A percentile compares a stretch with the other conserved stretches of the same genome.
These are phyloP conservation scores for Barnettozyma sp. DNA, from an alignment of 805 yeast species.

Conservation along the genomic window DNA sequence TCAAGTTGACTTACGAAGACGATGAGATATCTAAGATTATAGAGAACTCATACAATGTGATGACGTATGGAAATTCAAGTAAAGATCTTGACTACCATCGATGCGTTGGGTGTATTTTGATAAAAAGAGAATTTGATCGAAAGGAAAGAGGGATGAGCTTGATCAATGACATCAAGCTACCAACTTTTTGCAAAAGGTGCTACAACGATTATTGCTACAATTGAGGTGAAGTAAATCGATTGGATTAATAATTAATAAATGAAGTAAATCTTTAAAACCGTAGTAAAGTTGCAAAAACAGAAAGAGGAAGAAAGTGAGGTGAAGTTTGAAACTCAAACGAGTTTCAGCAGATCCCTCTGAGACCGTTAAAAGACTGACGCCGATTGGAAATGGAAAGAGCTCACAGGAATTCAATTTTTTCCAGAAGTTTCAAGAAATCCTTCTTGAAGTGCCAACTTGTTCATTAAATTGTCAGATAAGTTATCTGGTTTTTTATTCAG, in stretches of 20 bases:
- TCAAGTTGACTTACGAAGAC: conserved; percentile 43
- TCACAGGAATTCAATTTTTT: too few species aligned
- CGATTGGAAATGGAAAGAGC: too few species aligned
- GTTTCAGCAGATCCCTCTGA: too few species aligned
- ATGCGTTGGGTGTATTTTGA: conserved; percentile 52
- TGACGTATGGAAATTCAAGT: conserved; percentile 38
- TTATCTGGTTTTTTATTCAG: neutral
- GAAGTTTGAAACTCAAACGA: too few species aligned
- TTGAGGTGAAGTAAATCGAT: too few species aligned
- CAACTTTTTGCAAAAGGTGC: conserved; percentile 33
- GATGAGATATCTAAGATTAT: conserved; percentile 40
- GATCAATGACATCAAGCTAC: conserved; percentile 18
- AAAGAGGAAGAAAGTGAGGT: too few species aligned
- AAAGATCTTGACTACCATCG: conserved; percentile 29
- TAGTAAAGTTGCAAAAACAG: neutral
- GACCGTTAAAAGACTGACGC: too few species aligned
- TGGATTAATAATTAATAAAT: too few species aligned
- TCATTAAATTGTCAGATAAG: conserved; percentile 4
- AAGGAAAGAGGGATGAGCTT: conserved; percentile 19
- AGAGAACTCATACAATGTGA: conserved; percentile 45
- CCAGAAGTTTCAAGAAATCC: conserved; percentile 6
- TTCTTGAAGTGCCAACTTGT: conserved; percentile 8
- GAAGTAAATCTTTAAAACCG: too few species aligned
- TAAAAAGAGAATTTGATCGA: conserved; percentile 47
- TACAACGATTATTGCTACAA: conserved; percentile 35